Conservation (phyloP, 495 filamentous ascomycete genomes). For the Glarea lozoyensis region DNA sequence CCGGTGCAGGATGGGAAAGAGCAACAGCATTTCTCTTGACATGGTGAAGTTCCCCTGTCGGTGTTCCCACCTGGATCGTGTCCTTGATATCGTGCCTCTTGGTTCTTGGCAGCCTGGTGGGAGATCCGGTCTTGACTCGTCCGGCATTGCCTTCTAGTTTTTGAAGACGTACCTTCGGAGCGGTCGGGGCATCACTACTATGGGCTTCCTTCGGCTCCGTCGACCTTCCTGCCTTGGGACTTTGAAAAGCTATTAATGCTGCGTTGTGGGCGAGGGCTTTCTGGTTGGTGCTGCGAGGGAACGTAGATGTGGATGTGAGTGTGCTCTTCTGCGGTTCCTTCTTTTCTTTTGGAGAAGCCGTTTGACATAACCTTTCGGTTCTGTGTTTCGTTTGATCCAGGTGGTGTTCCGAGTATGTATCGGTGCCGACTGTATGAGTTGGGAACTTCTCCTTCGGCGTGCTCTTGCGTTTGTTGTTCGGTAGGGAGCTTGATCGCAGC, state of each 20-base stretch:
- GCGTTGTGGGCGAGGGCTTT: conserved; percentile 3
- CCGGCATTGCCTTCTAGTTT: no score
- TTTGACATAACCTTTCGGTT: conserved; percentile 14
- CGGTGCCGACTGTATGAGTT: conserved; percentile 12
- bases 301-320: conserved; percentile 22
- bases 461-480: conserved; percentile 2
- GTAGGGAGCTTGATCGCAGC: conserved; percentile 7
- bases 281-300: conserved; percentile 6
- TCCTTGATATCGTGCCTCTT: no score
- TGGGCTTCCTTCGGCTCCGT: no score
- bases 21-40: no score
- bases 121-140: no score
- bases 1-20: no score
- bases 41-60: no score
- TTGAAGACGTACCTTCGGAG: no score
- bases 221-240: no score
- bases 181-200: no score
- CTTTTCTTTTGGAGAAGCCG: conserved; percentile 2
- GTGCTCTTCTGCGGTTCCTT: conserved; percentile 14
- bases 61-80: no score
- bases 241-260: conserved; percentile 5
- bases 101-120: no score
- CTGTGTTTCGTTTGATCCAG: background rate
- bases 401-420: conserved; percentile 18
- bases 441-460: conserved; percentile 10